Evolutionary conservation across 139 green algal species (phyloP).

Genomic region (Chlamydomonas incerta): DNA sequence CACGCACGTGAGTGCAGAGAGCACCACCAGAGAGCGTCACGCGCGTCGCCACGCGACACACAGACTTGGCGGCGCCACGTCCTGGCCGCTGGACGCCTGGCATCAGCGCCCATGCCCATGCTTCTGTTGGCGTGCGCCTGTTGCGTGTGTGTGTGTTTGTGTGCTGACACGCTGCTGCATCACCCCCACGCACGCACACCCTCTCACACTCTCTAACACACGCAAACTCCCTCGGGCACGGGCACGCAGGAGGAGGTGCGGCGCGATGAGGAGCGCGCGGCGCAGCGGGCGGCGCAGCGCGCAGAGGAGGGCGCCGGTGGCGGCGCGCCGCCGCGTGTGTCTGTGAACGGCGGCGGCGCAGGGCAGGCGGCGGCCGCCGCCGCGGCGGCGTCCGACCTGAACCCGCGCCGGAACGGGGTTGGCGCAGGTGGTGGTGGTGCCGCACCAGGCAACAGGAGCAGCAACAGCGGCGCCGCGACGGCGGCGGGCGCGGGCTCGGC

Average conservation of each 20-base stretch:
- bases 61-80: no score
- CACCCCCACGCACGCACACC: no score
- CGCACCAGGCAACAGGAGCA: neutral
- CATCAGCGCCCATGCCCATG: no score
- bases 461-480: neutral
- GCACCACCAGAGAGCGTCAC: no score
- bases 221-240: no score
- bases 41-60: no score
- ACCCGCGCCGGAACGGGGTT: neutral
- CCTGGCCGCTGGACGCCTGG: no score
- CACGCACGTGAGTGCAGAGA: no score
- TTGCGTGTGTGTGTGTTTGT: no score
- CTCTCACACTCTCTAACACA: neutral
- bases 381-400: neutral
- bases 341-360: neutral
- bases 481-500: neutral
- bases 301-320: neutral
- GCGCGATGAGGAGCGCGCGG: slow-evolving; percentile 26
- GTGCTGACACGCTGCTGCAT: no score
- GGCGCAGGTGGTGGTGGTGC: neutral
- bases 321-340: neutral
- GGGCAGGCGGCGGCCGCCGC: slow-evolving; percentile 6
- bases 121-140: no score
- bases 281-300: slow-evolving; percentile 42
- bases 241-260: slow-evolving; percentile 35